Evolutionary conservation across 139 green algal genomes (phyloP).

Genomic region (Eudorina sp.): DNA sequence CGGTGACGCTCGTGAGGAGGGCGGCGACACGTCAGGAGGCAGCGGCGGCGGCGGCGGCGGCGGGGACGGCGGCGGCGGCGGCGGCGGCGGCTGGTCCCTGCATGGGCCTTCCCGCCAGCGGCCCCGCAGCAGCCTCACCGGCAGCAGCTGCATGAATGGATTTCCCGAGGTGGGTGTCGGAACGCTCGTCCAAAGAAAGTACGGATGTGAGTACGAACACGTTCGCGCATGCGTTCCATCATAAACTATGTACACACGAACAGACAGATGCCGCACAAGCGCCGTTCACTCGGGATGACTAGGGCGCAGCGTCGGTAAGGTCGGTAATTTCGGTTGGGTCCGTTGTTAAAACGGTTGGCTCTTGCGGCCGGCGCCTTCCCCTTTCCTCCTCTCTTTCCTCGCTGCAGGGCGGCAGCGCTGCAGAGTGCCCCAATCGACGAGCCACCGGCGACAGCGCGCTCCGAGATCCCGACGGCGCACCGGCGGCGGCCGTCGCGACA

Average conservation of each 20-base stretch:
- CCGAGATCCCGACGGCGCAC: neutral
- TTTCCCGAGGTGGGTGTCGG: neutral
- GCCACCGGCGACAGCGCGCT: neutral
- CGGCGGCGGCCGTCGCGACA: neutral
- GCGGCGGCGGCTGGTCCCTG: neutral
- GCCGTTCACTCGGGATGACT: neutral
- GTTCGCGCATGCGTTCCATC: too few relatives aligned
- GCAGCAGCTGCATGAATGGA: constrained; percentile 12
- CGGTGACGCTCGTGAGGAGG: neutral
- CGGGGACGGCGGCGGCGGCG: neutral
- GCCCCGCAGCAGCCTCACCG: neutral
- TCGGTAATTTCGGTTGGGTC: too few relatives aligned
- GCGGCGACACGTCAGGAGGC: neutral
- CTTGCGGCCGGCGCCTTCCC: too few relatives aligned
- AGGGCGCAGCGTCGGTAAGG: too few relatives aligned
- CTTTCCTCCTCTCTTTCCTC: too few relatives aligned
- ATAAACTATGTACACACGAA: too few relatives aligned
- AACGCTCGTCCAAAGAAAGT: neutral
- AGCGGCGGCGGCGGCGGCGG: neutral
- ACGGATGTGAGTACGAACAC: too few relatives aligned
- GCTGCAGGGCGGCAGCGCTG: too few relatives aligned
- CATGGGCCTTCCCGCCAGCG: neutral
- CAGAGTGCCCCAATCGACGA: neutral
- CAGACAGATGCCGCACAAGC: too few relatives aligned
- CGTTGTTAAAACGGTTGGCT: too few relatives aligned